Base-by-base conservation (phyloP, 2,329 filamentous ascomycete species). In the Aureobasidium pullulans region DNA sequence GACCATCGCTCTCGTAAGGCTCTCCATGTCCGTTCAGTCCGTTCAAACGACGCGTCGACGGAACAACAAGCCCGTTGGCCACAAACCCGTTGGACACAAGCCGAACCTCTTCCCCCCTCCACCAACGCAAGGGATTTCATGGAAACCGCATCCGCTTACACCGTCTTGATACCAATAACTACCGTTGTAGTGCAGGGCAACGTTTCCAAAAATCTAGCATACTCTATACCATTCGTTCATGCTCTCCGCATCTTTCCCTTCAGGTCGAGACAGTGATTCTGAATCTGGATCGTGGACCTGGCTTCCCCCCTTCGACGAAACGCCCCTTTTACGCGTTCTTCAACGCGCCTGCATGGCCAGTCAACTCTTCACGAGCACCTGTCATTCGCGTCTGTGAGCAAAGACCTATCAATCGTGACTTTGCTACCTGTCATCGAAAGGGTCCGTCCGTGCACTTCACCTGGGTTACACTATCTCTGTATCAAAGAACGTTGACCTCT, bases 261-360 rank as follows among this genome's bases (percentile, higher is more conserved):
- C 39, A 36, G n/a, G 52, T 44, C 15, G 53, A 57, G 43, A 47
- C 43, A 49, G 31, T 49, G 19, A 34, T 28, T 46, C 32, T 46
- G 23, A 48, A n/a, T 34, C 54, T 48, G 43, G 44, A 23, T 16
- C n/a, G 40, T 29, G 40, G 52, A 57, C 15, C 34, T 32, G 44
- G 54, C 34, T 32, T 49, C 23, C 11, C 34, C 16, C 44, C 44
- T 40, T 32, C 34, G 16, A 4, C 16, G 16, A 40, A 40, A 6
- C 44, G 31, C 54, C 54, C 54, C 54, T 49, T 58, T 58, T n/a
- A 49, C 54, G 54, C 54, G 54, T 58, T 49, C 52, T 49, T 34
- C 54, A 58, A 58, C 54, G 54, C 44, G 37, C 54, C 43, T 58
- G 54, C 54, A 58, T 58, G 54, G 42, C 36, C 23, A 23, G 23